A percentile compares a stretch with the other conserved stretches of the same genome.
Evolutionary conservation across 768 basidiomycete genomes (phyloP).

Genomic region (Cantharellus anzutake): DNA sequence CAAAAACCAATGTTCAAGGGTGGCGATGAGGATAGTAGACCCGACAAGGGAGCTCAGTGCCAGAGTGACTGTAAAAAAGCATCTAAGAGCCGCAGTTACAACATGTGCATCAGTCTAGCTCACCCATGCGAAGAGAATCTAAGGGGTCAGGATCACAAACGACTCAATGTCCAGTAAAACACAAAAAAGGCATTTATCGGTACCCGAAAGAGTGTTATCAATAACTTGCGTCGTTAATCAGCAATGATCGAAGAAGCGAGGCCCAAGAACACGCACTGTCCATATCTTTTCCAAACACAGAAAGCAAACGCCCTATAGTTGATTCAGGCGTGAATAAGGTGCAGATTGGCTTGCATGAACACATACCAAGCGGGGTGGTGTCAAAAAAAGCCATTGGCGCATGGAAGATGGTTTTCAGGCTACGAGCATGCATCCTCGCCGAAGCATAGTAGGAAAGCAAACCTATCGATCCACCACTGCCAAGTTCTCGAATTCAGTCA

Average conservation of each 20-base stretch:
- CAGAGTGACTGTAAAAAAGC: conserved; percentile 23
- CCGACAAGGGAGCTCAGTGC: conserved; percentile 33
- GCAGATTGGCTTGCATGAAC: neutral
- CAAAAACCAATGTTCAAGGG: conserved; percentile 44
- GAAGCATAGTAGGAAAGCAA: conserved; percentile 22
- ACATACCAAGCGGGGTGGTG: conserved; percentile 26
- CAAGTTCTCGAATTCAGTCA: neutral
- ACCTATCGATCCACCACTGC: neutral
- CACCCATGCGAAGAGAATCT: conserved; percentile 42
- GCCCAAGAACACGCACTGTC: conserved; percentile 25
- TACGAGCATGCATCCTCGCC: conserved; percentile 37
- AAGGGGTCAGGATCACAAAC: neutral
- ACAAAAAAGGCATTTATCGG: too few relatives aligned
- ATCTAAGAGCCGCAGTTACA: neutral
- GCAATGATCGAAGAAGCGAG: too few relatives aligned
- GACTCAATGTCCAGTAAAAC: too few relatives aligned
- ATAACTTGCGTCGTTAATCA: conserved; percentile 21
- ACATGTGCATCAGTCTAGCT: conserved; percentile 12
- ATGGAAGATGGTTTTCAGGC: conserved; percentile 37
- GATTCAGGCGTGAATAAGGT: conserved; percentile 11
- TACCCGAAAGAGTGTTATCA: conserved; percentile 41
- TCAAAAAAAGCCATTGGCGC: conserved; percentile 70
- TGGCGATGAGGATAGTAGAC: conserved; percentile 34
- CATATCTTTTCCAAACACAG: conserved; percentile 47
- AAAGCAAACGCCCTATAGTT: conserved; percentile 41